Evolutionary conservation across 1,139 yeast species (phyloP).

Genomic region (Arxiozyma telluris): DNA sequence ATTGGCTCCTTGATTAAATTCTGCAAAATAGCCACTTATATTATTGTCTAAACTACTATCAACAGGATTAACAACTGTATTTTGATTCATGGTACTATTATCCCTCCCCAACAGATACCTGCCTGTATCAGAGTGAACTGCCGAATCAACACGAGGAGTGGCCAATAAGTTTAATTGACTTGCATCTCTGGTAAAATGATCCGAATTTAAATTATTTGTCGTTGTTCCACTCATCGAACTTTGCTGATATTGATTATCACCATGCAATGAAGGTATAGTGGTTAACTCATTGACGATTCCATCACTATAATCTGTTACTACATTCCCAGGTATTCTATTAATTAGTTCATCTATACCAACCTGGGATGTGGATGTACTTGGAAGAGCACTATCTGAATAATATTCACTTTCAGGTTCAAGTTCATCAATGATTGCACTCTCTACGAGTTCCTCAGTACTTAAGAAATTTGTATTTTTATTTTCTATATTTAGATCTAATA

Average conservation of each 20-base stretch:
- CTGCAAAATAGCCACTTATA: background rate
- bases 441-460: conserved; percentile 56
- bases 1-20: background rate
- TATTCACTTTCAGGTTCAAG: conserved; percentile 26
- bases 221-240: background rate
- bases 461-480: conserved; percentile 46
- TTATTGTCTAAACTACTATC: background rate
- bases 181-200: background rate
- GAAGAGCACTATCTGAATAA: conserved; percentile 2
- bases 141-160: background rate
- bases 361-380: conserved; percentile 8
- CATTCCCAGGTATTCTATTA: conserved; percentile 9
- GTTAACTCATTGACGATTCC: background rate
- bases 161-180: background rate
- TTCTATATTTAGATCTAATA: conserved; percentile 50
- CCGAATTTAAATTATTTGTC: background rate
- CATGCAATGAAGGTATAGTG: background rate
- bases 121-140: background rate
- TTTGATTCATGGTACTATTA: background rate
- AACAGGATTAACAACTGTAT: conserved; percentile 2
- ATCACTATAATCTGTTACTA: conserved; percentile 3
- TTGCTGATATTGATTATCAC: background rate
- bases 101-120: background rate
- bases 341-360: conserved; percentile 11
- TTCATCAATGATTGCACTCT: conserved; percentile 48